A percentile compares a stretch with the other conserved stretches of the same genome.
Conservation (phyloP, 2,329 filamentous ascomycete species). For the Trichoderma cornu-damae region DNA sequence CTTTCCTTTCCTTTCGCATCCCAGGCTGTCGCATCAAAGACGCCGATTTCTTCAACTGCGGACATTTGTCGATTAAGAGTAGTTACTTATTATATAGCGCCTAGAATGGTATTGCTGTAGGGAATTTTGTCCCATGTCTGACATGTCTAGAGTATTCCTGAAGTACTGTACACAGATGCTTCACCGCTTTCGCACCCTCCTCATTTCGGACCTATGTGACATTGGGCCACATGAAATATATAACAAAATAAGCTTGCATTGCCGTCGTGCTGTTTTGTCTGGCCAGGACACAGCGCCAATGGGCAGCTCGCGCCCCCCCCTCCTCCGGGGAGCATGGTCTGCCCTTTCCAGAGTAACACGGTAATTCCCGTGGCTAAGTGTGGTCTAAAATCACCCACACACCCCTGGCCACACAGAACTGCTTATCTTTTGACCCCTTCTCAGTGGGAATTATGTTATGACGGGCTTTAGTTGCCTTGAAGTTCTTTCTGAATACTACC, state of each 20-base stretch:
- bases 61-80: not conserved
- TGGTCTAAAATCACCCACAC: not conserved
- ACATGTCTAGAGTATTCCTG: conserved; percentile 15
- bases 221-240: not conserved
- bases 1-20: not conserved
- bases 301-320: not conserved
- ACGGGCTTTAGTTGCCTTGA: conserved; percentile 32
- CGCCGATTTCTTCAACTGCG: not conserved
- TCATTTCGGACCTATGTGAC: not conserved
- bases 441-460: not conserved
- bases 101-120: conserved; percentile 1
- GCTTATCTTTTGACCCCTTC: not conserved
- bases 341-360: not conserved
- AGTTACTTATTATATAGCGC: not conserved
- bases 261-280: not conserved
- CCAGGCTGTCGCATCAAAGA: not conserved
- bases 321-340: not conserved
- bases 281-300: not conserved
- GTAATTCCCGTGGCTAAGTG: not conserved
- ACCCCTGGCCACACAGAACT: not conserved
- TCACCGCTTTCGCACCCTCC: not conserved
- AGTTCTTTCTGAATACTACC: conserved; percentile 48
- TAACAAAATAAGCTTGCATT: not conserved
- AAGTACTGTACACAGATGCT: conserved; percentile 15
- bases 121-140: not conserved